Conservation (phyloP, 2,329 filamentous ascomycete species). For the Coniella lustricola region DNA sequence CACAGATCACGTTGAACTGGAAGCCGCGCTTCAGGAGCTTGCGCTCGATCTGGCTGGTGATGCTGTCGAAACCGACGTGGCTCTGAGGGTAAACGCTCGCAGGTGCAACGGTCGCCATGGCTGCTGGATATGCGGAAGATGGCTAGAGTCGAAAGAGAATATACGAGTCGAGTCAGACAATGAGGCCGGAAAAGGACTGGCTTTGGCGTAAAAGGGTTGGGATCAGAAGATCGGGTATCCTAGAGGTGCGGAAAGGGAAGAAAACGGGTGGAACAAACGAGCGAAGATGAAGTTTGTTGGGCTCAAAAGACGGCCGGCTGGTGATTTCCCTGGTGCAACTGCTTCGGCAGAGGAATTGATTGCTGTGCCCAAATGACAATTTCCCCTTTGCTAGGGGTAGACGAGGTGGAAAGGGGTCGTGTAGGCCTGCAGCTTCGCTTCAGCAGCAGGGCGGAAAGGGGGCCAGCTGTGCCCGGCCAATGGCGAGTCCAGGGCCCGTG, state of each 20-base stretch:
- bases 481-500: slow-evolving; percentile 7
- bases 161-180: slow-evolving; percentile 19
- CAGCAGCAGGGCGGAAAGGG: slow-evolving; percentile 12
- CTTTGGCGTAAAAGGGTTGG: slow-evolving; percentile 22
- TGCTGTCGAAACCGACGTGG: slow-evolving; percentile 99
- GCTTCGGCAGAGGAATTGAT: slow-evolving; percentile 16
- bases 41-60: slow-evolving; percentile 98
- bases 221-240: slow-evolving; percentile 9
- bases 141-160: slow-evolving; percentile 22
- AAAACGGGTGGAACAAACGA: slow-evolving; percentile 10
- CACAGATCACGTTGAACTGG: slow-evolving; percentile 99
- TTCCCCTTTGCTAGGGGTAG: slow-evolving; percentile 29
- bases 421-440: slow-evolving; percentile 3
- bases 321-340: slow-evolving; percentile 8
- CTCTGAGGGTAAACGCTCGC: slow-evolving; percentile 79
- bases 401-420: slow-evolving; percentile 31
- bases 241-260: slow-evolving; percentile 7
- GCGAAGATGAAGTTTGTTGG: slow-evolving; percentile 15
- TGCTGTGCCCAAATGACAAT: slow-evolving; percentile 38
- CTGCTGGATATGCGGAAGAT: slow-evolving; percentile 25
- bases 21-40: slow-evolving; percentile 99
- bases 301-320: slow-evolving; percentile 3
- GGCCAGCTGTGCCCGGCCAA: slow-evolving; percentile 9
- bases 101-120: slow-evolving; percentile 57
- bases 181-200: slow-evolving; percentile 23